Evolutionary conservation across 2,329 filamentous ascomycete genomes (phyloP).

Genomic region (Trichoderma lentiforme): DNA sequence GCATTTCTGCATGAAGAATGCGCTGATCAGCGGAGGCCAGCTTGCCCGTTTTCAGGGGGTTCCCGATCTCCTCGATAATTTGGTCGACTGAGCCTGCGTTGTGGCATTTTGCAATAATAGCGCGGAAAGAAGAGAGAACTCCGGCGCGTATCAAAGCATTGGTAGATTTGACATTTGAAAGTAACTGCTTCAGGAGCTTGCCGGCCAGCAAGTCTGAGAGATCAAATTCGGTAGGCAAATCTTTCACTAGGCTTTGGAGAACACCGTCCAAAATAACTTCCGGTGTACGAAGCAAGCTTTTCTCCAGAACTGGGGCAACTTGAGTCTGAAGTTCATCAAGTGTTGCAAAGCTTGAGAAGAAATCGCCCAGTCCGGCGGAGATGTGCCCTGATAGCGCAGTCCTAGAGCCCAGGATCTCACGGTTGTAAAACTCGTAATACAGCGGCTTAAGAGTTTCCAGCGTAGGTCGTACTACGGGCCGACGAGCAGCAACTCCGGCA

Average conservation of each 20-base stretch:
- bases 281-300: constrained; percentile 81
- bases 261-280: constrained; percentile 84
- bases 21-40: constrained; percentile 82
- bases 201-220: constrained; percentile 69
- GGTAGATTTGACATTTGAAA: constrained; percentile 90
- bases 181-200: constrained; percentile 77
- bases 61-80: constrained; percentile 72
- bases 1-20: constrained; percentile 75
- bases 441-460: constrained; percentile 64
- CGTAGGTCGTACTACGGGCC: constrained; percentile 58
- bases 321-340: constrained; percentile 72
- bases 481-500: constrained; percentile 78
- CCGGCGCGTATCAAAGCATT: constrained; percentile 75
- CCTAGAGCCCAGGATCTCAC: constrained; percentile 81
- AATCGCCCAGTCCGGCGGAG: constrained; percentile 70
- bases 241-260: constrained; percentile 66
- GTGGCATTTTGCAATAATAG: constrained; percentile 60
- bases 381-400: constrained; percentile 68
- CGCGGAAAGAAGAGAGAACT: constrained; percentile 69
- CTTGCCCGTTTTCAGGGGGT: constrained; percentile 78
- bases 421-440: constrained; percentile 77
- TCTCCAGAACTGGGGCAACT: constrained; percentile 79
- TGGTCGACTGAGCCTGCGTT: constrained; percentile 60
- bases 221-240: constrained; percentile 69
- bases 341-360: constrained; percentile 73